Evolutionary conservation across 2,329 filamentous ascomycete species (phyloP).

Genomic region (Penicillium sp.): DNA sequence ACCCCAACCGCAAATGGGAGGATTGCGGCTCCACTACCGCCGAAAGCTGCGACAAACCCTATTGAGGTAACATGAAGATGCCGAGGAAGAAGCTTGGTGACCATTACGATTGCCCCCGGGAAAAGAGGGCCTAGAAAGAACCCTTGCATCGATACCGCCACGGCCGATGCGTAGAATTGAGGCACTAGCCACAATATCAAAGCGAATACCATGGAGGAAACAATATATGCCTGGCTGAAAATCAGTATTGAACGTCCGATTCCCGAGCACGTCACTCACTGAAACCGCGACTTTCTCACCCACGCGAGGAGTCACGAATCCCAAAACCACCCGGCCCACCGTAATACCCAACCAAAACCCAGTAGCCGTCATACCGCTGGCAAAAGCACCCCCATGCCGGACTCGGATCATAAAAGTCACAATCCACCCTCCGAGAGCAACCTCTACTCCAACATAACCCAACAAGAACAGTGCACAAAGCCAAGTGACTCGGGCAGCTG

Average conservation of each 20-base stretch:
- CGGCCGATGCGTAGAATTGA: slow-evolving; percentile 68
- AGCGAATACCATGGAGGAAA: slow-evolving; percentile 62
- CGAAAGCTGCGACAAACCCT: slow-evolving; percentile 76
- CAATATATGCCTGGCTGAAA: slow-evolving; percentile 55
- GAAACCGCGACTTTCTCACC: slow-evolving; percentile 68
- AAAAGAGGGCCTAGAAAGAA: slow-evolving; percentile 81
- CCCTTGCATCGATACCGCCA: slow-evolving; percentile 70
- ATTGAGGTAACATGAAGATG: slow-evolving; percentile 77
- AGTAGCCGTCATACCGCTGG: slow-evolving; percentile 71
- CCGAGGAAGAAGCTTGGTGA: slow-evolving; percentile 70
- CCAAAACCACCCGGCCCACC: slow-evolving; percentile 67
- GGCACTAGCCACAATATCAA: slow-evolving; percentile 81
- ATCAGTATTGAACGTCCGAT: background rate
- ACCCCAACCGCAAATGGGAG: slow-evolving; percentile 49
- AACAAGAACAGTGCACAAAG: slow-evolving; percentile 64
- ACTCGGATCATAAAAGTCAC: slow-evolving; percentile 83
- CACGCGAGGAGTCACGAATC: slow-evolving; percentile 67
- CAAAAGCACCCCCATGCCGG: slow-evolving; percentile 66
- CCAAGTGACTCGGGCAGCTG: slow-evolving; percentile 29
- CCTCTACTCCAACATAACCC: slow-evolving; percentile 74
- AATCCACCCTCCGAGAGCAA: slow-evolving; percentile 74
- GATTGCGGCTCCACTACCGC: slow-evolving; percentile 63
- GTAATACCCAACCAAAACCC: slow-evolving; percentile 85
- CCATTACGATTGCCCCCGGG: slow-evolving; percentile 69
- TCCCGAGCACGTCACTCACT: slow-evolving; percentile 16